phyloP scores from a whole-genome alignment of 2,329 filamentous ascomycete genomes.

The Colletotrichum tamarilloi region DNA sequence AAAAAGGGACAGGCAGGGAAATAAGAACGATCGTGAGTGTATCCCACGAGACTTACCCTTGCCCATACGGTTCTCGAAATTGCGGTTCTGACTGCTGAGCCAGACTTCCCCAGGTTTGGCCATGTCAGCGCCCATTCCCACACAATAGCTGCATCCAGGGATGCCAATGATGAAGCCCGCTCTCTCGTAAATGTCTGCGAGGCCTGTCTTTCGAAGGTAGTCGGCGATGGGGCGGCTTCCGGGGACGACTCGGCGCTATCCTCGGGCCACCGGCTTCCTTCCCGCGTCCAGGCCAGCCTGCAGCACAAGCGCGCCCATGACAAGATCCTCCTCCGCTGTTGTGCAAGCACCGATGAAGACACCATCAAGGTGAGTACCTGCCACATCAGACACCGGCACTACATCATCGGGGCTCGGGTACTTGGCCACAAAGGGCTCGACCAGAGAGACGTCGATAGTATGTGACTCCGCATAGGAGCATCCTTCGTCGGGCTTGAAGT shows the following conservation, averaged over 20 bases:
- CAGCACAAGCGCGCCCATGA: conserved; percentile 54
- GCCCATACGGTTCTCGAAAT: conserved; percentile 59
- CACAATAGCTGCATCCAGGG: conserved; percentile 57
- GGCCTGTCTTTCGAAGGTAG: conserved; percentile 46
- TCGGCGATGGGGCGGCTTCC: conserved; percentile 52
- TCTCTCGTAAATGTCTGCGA: conserved; percentile 50
- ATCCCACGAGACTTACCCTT: conserved; percentile 47
- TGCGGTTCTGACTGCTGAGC: conserved; percentile 58
- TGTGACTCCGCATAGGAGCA: conserved; percentile 50
- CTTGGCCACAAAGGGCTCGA: conserved; percentile 50
- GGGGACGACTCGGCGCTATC: conserved; percentile 53
- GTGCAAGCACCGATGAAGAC: conserved; percentile 60
- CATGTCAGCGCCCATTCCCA: conserved; percentile 54
- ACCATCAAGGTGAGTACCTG: conserved; percentile 49
- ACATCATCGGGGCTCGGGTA: conserved; percentile 58
- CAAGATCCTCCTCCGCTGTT: conserved; percentile 56
- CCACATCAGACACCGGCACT: conserved; percentile 49
- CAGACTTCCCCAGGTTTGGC: conserved; percentile 54
- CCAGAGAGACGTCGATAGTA: conserved; percentile 50
- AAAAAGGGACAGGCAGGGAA: conserved; percentile 36
- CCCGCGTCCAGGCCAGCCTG: conserved; percentile 49
- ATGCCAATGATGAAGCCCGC: conserved; percentile 54
- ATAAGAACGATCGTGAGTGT: conserved; percentile 35
- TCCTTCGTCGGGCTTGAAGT: conserved; percentile 52
- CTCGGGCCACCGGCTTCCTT: conserved; percentile 42